These are phyloP conservation scores for Fusarium oxysporum DNA, from an alignment of 2,329 filamentous ascomycete genomes.

Conservation along the genomic window DNA sequence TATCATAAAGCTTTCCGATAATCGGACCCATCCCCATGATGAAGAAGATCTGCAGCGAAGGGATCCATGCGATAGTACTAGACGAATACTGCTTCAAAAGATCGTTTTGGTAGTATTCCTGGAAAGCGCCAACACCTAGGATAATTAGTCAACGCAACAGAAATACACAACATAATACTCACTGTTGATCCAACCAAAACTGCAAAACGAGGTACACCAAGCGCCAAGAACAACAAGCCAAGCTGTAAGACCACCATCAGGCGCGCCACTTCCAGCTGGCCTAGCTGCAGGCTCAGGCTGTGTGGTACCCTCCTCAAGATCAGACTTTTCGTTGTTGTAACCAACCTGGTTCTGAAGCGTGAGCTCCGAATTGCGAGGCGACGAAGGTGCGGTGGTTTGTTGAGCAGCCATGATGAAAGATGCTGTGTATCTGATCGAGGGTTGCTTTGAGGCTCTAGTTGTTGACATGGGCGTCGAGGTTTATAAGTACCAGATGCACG, in stretches of 20 bases:
- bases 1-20: conserved; percentile 72
- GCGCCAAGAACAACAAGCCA: conserved; percentile 56
- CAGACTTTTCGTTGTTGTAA: conserved; percentile 23
- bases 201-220: conserved; percentile 56
- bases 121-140: conserved; percentile 63
- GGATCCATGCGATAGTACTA: conserved; percentile 72
- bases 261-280: background rate
- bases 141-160: background rate
- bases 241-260: conserved; percentile 42
- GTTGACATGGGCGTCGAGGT: background rate
- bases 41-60: conserved; percentile 66
- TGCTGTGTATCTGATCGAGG: background rate
- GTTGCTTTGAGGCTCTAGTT: conserved; percentile 13
- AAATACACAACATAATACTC: conserved; percentile 39
- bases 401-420: conserved; percentile 10
- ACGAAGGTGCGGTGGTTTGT: background rate
- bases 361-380: conserved; percentile 21
- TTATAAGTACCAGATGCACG: conserved; percentile 11
- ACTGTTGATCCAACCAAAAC: conserved; percentile 60
- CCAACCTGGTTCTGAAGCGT: conserved; percentile 13
- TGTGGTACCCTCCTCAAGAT: conserved; percentile 17
- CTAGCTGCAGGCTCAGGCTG: background rate
- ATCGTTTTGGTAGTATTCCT: conserved; percentile 66
- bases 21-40: conserved; percentile 68
- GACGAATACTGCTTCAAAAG: conserved; percentile 61